Evolutionary conservation across 345 rosid species (phyloP), one percentile per base, ranked within the genome.

Genomic region (Ceriops decandra): DNA sequence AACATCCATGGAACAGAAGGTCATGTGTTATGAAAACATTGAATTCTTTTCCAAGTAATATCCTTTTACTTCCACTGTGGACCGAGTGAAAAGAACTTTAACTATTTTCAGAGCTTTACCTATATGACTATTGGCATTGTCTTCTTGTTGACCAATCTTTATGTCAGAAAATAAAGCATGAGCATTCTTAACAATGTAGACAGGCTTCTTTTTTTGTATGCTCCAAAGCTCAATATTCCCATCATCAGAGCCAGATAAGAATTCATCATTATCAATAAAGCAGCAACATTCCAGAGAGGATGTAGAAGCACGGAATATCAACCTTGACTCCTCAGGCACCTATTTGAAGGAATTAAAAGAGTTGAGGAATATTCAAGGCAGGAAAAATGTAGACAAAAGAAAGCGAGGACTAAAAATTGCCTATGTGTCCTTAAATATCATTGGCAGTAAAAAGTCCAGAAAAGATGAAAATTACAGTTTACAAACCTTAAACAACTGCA

Each of bases 191-290:
- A 83, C 82, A 54, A 87, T 80, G 82, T 65, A 79, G 26, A 84
- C 75, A 2, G 99, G 97, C 79, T 90, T 95, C 88, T 92, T 95
- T 62, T 82, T 87, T 66, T 80, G 66, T 28, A 69, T 19, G 28
- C 71, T 78, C 98, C 99, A 92, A 19, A 92, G 90, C 68, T 85
- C 89, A 79, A 92, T 62, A 74, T 87, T 86, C 79, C 99, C 98
- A 76, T 92, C 88, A 83, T 95, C 99, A 1, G 97, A 92, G 75
- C 99, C 98, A 75, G 97, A 84, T 67, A 95, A 76, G 79, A 87
- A 95, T 69, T 95, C 95, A 64, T 82, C 85, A 35, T 90, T 88
- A 77, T 84, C 82, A 76, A 95, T 79, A 76, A 95, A 87, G 81
- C 96, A 84, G 69, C 98, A 86, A 76, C 98, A 88, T 80, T 95